These are phyloP conservation scores for Sarocladiaceae sp. DNA, from an alignment of 2,329 filamentous ascomycete species.

Conservation along the genomic window DNA sequence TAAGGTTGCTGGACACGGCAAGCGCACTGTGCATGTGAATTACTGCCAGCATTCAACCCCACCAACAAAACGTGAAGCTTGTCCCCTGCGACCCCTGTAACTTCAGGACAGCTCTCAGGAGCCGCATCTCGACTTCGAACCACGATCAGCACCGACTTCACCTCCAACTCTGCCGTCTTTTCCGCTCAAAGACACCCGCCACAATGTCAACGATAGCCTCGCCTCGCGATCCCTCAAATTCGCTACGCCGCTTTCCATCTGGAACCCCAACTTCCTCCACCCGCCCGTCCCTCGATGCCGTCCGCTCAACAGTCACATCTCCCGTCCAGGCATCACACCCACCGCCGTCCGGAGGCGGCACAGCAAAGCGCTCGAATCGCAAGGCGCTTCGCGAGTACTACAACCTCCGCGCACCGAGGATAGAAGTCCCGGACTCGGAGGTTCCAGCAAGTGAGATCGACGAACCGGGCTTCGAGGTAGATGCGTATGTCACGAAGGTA, in stretches of 20 bases:
- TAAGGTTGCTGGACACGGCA: no score
- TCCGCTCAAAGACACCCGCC: background rate
- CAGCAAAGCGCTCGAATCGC: slow-evolving; percentile 61
- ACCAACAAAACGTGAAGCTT: no score
- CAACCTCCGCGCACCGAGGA: slow-evolving; percentile 57
- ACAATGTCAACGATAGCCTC: slow-evolving; percentile 63
- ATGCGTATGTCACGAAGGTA: slow-evolving; percentile 60
- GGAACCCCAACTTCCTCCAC: slow-evolving; percentile 67
- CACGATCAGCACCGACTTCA: no score
- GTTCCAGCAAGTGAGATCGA: slow-evolving; percentile 71
- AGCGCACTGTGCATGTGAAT: no score
- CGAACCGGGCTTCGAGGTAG: slow-evolving; percentile 64
- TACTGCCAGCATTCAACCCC: no score
- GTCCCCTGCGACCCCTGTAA: background rate
- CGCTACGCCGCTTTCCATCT: slow-evolving; percentile 55
- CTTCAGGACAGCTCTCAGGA: background rate
- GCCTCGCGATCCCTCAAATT: slow-evolving; percentile 51
- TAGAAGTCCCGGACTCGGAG: slow-evolving; percentile 47
- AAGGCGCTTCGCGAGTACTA: slow-evolving; percentile 92
- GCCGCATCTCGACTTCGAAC: no score
- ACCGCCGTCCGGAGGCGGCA: slow-evolving; percentile 10
- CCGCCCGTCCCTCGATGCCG: slow-evolving; percentile 67
- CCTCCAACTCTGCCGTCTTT: background rate
- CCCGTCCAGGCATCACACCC: slow-evolving; percentile 29
- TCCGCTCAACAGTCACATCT: slow-evolving; percentile 56